These are phyloP conservation scores for Boletus insuetus DNA, from an alignment of 768 basidiomycete species.

Conservation along the genomic window DNA sequence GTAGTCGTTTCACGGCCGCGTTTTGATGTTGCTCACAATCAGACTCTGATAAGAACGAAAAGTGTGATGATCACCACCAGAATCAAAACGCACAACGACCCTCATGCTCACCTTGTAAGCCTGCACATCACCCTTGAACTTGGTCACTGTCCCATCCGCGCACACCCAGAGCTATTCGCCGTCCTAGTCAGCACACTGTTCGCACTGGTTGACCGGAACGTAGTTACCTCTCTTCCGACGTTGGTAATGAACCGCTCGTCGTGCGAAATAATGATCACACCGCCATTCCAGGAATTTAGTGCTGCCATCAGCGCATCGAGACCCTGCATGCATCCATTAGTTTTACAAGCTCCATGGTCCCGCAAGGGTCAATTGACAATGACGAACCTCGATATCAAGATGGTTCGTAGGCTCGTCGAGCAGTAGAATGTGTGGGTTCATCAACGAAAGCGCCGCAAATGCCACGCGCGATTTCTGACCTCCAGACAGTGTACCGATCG, in stretches of 20 bases:
- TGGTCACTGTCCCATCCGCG: conserved; percentile 72
- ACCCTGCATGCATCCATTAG: conserved; percentile 53
- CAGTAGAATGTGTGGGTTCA: conserved; percentile 86
- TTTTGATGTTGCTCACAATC: conserved; percentile 71
- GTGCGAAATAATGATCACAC: conserved; percentile 91
- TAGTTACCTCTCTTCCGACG: conserved; percentile 72
- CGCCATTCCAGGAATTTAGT: conserved; percentile 78
- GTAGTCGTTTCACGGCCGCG: conserved; percentile 39
- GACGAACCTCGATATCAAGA: conserved; percentile 81
- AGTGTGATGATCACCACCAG: background rate
- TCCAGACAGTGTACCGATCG: conserved; percentile 89
- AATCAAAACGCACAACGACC: background rate
- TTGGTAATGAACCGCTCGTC: conserved; percentile 94
- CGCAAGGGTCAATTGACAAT: background rate
- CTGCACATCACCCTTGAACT: conserved; percentile 88
- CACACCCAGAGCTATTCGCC: conserved; percentile 84
- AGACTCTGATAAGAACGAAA: conserved; percentile 47
- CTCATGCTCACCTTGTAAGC: conserved; percentile 71
- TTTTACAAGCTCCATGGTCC: background rate
- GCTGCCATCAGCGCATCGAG: conserved; percentile 93
- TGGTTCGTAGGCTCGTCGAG: conserved; percentile 99
- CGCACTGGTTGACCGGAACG: background rate
- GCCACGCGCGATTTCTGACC: conserved; percentile 97
- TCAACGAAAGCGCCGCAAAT: conserved; percentile 82
- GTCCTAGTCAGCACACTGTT: conserved; percentile 2